These are phyloP conservation scores for Myrica gale DNA, from an alignment of 306 rosid genomes.

Conservation along the genomic window DNA sequence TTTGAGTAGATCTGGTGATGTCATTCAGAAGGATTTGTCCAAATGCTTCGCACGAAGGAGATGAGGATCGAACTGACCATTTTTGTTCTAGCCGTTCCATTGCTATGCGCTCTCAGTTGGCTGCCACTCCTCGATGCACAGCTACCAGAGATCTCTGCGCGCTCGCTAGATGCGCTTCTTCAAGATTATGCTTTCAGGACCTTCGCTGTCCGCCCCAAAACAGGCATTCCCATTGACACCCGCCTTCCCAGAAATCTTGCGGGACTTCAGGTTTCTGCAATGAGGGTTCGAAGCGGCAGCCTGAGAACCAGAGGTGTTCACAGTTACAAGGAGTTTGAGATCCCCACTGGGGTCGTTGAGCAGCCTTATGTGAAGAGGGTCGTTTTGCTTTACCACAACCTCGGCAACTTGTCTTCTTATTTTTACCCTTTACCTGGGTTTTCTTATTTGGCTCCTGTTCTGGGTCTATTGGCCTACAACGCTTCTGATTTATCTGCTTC, in stretches of 20 bases:
- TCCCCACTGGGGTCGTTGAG: conserved; percentile 48
- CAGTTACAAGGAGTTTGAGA: conserved; percentile 48
- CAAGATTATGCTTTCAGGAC: conserved; percentile 49
- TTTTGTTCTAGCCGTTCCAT: conserved; percentile 19
- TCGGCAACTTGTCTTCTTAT: conserved; percentile 48
- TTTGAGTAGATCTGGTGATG: neutral
- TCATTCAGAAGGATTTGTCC: conserved; percentile 8
- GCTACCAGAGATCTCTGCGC: conserved; percentile 25
- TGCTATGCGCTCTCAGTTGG: conserved; percentile 19
- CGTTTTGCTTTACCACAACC: conserved; percentile 50
- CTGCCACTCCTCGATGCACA: conserved; percentile 27
- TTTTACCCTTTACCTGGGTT: conserved; percentile 54
- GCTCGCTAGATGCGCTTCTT: conserved; percentile 42
- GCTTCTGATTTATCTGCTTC: conserved; percentile 41
- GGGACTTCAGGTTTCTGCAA: conserved; percentile 40
- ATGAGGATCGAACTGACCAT: conserved; percentile 30
- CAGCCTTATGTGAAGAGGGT: conserved; percentile 49
- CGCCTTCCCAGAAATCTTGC: conserved; percentile 33
- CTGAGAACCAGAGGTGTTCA: conserved; percentile 38
- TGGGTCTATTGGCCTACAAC: conserved; percentile 51
- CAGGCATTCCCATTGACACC: conserved; percentile 39
- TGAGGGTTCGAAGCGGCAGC: conserved; percentile 52
- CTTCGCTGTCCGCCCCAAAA: conserved; percentile 22
- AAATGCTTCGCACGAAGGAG: conserved; percentile 32
- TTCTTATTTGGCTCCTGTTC: conserved; percentile 49